phyloP scores from a whole-genome alignment of 192 early-diverging fungal genomes.

The Chytriomyces confervae region DNA sequence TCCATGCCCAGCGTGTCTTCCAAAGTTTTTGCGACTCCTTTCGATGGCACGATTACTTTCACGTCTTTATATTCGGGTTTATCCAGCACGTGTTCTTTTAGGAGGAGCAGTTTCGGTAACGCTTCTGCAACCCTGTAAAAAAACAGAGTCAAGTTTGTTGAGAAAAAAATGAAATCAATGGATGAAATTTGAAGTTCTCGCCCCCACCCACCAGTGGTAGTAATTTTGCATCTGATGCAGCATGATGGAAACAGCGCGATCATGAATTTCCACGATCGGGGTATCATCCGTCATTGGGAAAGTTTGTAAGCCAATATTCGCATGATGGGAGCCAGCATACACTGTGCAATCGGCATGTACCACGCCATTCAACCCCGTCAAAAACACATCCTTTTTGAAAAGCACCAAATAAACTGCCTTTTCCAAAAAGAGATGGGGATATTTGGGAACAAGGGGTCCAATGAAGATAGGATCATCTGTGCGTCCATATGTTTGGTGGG shows the following conservation, averaged over 20 bases:
- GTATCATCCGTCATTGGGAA: background rate
- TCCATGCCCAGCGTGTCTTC: constrained; percentile 11
- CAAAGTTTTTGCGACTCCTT: background rate
- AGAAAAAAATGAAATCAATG: too few relatives aligned
- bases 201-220: constrained; percentile 10
- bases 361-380: constrained; percentile 17
- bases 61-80: background rate
- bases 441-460: constrained; percentile 11
- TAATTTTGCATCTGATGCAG: constrained; percentile 31
- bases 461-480: constrained; percentile 19
- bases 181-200: too few relatives aligned
- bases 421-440: constrained; percentile 22
- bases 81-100: constrained; percentile 21
- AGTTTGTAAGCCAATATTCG: constrained; percentile 14
- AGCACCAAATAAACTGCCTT: constrained; percentile 9
- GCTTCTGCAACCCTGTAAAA: background rate
- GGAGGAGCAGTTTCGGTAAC: constrained; percentile 25
- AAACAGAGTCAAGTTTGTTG: too few relatives aligned
- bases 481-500: constrained; percentile 16
- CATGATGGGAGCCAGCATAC: constrained; percentile 20
- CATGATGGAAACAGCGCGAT: constrained; percentile 10
- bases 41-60: constrained; percentile 11
- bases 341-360: constrained; percentile 30
- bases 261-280: background rate
- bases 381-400: background rate